Evolutionary conservation across 257 asterid species (phyloP).

Genomic region (Ehretia macrophylla): DNA sequence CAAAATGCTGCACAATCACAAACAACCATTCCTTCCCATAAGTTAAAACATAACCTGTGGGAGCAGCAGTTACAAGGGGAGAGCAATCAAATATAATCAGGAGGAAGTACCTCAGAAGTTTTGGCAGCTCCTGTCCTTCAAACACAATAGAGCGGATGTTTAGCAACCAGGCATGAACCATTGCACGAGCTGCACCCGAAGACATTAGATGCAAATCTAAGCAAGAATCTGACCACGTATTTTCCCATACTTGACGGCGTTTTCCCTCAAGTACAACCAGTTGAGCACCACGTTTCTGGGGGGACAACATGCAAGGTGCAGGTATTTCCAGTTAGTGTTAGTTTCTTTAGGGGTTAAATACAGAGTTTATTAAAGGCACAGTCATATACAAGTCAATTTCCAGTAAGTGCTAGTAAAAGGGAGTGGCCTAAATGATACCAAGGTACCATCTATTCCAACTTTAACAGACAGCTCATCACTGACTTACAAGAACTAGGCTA

Average conservation of each 20-base stretch:
- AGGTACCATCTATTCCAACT: too few relatives aligned
- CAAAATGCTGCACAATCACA: constrained; percentile 53
- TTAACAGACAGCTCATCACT: too few relatives aligned
- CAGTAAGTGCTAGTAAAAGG: too few relatives aligned
- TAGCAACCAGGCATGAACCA: constrained; percentile 95
- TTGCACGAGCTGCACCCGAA: constrained; percentile 93
- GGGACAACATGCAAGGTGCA: constrained; percentile 1
- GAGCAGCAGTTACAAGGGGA: background rate
- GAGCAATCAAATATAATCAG: background rate
- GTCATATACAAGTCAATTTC: too few relatives aligned
- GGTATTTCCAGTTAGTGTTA: background rate
- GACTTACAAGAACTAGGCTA: too few relatives aligned
- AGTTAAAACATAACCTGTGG: background rate
- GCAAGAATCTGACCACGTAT: constrained; percentile 73
- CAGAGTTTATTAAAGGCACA: too few relatives aligned
- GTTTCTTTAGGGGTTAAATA: background rate
- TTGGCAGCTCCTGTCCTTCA: constrained; percentile 85
- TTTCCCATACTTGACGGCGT: constrained; percentile 83
- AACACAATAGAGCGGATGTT: constrained; percentile 60
- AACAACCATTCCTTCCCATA: background rate
- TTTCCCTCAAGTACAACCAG: constrained; percentile 86
- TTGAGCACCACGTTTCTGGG: constrained; percentile 83
- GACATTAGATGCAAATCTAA: constrained; percentile 94
- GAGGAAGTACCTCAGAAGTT: constrained; percentile 48
- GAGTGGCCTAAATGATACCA: too few relatives aligned